These are phyloP conservation scores for Schizophyllum amplum DNA, from an alignment of 1,284 basidiomycete genomes.

Conservation along the genomic window DNA sequence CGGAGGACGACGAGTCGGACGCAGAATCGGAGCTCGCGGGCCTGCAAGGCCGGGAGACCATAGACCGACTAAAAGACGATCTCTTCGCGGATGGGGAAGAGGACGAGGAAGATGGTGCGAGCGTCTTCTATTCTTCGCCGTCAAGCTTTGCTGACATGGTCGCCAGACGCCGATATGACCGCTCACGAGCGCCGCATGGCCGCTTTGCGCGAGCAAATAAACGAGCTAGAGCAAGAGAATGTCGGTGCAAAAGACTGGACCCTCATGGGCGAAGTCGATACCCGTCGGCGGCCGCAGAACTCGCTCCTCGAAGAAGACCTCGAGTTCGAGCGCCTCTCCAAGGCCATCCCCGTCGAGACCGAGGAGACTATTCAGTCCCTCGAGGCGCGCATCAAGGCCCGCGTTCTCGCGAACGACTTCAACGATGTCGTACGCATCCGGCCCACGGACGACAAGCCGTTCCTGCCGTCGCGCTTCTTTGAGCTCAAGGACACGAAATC, in stretches of 20 bases:
- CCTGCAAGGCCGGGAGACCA: constrained; percentile 29
- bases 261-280: constrained; percentile 84
- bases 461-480: constrained; percentile 84
- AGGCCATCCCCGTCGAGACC: constrained; percentile 84
- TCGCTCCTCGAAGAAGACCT: constrained; percentile 91
- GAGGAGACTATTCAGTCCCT: constrained; percentile 80
- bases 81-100: constrained; percentile 61
- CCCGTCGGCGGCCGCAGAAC: constrained; percentile 82
- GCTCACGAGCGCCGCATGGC: constrained; percentile 59
- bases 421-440: constrained; percentile 87
- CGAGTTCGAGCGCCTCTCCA: constrained; percentile 88
- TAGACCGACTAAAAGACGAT: constrained; percentile 58
- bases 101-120: constrained; percentile 29
- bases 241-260: constrained; percentile 80
- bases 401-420: constrained; percentile 83
- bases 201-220: constrained; percentile 60
- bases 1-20: constrained; percentile 19
- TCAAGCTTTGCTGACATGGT: constrained; percentile 8
- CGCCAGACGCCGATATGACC: constrained; percentile 32
- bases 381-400: constrained; percentile 87
- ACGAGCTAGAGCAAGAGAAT: constrained; percentile 62
- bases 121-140: not conserved
- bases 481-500: constrained; percentile 89
- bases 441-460: constrained; percentile 75
- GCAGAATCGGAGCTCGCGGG: constrained; percentile 20